These are phyloP conservation scores for Pythium aquatile DNA, from an alignment of 352 stramenopile genomes.

Conservation along the genomic window DNA sequence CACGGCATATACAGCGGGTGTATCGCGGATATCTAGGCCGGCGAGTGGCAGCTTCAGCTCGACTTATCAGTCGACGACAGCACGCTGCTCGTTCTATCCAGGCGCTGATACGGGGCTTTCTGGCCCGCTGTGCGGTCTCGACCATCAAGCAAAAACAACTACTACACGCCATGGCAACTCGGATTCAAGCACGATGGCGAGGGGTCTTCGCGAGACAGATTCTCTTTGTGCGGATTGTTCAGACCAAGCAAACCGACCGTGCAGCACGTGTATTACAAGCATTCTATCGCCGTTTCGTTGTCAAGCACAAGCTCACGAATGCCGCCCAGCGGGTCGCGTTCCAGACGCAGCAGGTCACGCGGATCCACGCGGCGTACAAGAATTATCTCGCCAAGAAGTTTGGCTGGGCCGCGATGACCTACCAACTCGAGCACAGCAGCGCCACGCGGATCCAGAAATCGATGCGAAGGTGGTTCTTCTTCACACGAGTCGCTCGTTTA, in stretches of 20 bases:
- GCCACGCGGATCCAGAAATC: conserved; percentile 39
- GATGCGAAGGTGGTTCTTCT: conserved; percentile 33
- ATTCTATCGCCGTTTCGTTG: conserved; percentile 31
- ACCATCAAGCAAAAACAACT: conserved; percentile 13
- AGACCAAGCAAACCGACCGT: conserved; percentile 25
- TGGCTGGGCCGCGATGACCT: conserved; percentile 45
- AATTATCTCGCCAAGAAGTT: conserved; percentile 69
- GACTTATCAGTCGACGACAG: not conserved
- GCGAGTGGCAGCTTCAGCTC: not conserved
- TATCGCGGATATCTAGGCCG: conserved; percentile 41
- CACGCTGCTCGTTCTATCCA: conserved; percentile 28
- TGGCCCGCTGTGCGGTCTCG: conserved; percentile 18
- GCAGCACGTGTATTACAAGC: conserved; percentile 43
- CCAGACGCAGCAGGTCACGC: conserved; percentile 26
- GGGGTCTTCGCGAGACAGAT: conserved; percentile 22
- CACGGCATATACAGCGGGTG: conserved; percentile 41
- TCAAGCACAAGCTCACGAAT: conserved; percentile 26
- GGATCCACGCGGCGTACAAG: conserved; percentile 50
- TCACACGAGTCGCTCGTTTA: conserved; percentile 19
- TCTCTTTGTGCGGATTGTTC: not conserved
- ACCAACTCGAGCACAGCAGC: conserved; percentile 40
- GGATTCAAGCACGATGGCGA: conserved; percentile 35
- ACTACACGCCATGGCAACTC: not conserved
- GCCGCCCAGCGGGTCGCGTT: conserved; percentile 11
- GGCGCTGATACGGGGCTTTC: conserved; percentile 21